Evolutionary conservation across 768 basidiomycete genomes (phyloP).

Genomic region (Serendipita sp.): DNA sequence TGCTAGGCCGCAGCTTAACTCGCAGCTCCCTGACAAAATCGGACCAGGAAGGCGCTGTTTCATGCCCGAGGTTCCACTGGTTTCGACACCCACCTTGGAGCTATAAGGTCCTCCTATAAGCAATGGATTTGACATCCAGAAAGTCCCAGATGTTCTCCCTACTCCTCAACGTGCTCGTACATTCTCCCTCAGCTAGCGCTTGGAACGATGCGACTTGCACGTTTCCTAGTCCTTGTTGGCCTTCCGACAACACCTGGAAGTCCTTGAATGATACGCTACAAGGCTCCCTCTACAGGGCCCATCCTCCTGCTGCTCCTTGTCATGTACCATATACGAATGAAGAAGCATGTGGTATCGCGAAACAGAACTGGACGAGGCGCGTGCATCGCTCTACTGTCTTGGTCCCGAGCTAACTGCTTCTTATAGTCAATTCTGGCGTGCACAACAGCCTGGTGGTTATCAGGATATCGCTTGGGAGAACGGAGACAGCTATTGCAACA

Average conservation of each 20-base stretch:
- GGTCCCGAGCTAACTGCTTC: background rate
- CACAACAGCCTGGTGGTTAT: background rate
- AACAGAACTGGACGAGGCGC: background rate
- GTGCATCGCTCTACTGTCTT: background rate
- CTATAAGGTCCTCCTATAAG: no score
- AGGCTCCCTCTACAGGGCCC: background rate
- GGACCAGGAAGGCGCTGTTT: no score
- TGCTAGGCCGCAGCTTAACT: no score
- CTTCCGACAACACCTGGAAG: background rate
- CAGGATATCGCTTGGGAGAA: background rate
- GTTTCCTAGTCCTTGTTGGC: conserved; percentile 1
- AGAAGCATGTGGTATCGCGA: background rate
- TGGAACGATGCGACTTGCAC: background rate
- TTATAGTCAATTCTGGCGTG: background rate
- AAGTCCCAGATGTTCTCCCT: background rate
- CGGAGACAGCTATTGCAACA: background rate
- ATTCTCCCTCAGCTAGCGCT: background rate
- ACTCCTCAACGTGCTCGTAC: background rate
- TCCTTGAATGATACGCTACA: background rate
- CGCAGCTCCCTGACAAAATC: no score
- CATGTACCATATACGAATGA: background rate
- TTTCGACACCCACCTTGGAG: no score
- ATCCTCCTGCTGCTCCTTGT: background rate
- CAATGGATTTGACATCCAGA: background rate
- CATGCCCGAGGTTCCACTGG: no score